These are phyloP conservation scores for Cymodocea nodosa DNA, from an alignment of 116 monocot species.

Conservation along the genomic window DNA sequence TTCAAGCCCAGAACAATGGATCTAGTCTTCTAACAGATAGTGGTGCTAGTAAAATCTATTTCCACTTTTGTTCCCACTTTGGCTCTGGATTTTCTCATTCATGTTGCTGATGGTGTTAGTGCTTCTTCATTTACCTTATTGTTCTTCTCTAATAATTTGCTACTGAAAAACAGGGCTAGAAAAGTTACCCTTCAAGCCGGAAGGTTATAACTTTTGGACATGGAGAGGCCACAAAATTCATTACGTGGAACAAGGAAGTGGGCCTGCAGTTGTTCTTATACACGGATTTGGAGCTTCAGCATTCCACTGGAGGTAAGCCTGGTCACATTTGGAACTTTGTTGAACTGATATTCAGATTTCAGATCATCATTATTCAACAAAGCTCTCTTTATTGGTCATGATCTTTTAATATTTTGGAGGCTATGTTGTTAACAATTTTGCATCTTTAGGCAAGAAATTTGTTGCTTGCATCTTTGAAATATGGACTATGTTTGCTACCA, in stretches of 20 bases:
- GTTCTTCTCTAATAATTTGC: not conserved
- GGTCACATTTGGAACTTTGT: not conserved
- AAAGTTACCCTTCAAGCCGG: constrained; percentile 63
- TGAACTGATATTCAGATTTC: no score
- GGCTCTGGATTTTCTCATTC: not conserved
- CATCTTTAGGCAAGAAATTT: no score
- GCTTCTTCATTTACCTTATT: not conserved
- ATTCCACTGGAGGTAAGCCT: constrained; percentile 85
- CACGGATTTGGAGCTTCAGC: constrained; percentile 98
- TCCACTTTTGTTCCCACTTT: not conserved
- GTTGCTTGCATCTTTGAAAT: no score
- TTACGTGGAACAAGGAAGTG: constrained; percentile 77
- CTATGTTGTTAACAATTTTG: no score
- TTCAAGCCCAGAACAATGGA: no score
- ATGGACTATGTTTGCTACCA: no score
- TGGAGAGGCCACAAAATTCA: constrained; percentile 93
- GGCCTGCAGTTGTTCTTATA: constrained; percentile 73
- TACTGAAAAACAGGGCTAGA: constrained; percentile 41
- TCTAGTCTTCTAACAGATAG: not conserved
- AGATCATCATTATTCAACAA: no score
- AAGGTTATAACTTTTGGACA: constrained; percentile 92
- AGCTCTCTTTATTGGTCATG: no score
- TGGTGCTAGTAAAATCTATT: not conserved
- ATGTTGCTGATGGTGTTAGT: not conserved
- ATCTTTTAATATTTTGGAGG: no score